Conservation (phyloP, 345 rosid genomes). For the Diplotaxis tenuifolia region DNA sequence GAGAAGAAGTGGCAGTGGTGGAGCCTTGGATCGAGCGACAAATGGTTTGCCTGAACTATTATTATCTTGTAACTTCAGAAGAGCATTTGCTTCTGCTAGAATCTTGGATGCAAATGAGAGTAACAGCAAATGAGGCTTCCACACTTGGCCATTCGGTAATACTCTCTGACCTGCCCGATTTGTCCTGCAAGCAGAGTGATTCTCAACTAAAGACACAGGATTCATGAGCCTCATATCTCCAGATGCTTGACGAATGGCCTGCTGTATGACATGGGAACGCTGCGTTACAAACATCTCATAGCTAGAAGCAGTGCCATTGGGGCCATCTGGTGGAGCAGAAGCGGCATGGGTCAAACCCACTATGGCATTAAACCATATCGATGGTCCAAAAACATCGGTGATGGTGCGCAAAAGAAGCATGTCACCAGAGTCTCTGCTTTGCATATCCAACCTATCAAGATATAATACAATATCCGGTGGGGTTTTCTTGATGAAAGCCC, state of each 20-base stretch:
- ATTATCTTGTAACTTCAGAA: no score
- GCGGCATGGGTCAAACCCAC: constrained; percentile 99
- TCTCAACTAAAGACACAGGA: constrained; percentile 96
- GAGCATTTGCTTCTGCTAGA: constrained; percentile 83
- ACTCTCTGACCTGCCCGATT: constrained; percentile 98
- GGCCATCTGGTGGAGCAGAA: constrained; percentile 98
- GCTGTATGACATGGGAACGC: constrained; percentile 92
- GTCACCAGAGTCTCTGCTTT: constrained; percentile 84
- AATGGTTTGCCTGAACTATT: constrained; percentile 65
- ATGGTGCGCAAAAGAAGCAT: constrained; percentile 95
- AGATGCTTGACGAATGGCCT: constrained; percentile 97
- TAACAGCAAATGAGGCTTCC: constrained; percentile 95
- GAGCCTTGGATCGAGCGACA: constrained; percentile 67
- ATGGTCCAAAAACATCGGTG: constrained; percentile 81
- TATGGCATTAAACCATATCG: constrained; percentile 97
- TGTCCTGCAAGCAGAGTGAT: constrained; percentile 96
- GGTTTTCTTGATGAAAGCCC: constrained; percentile 72
- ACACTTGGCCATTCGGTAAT: constrained; percentile 96
- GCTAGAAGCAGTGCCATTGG: constrained; percentile 88
- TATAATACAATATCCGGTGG: constrained; percentile 96
- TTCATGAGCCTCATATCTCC: constrained; percentile 99
- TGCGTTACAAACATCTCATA: constrained; percentile 99
- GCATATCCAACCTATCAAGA: constrained; percentile 96
- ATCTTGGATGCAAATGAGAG: constrained; percentile 97
- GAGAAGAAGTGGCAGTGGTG: constrained; percentile 84